Percentiles rank a stretch among this genome's conserved stretches.
Evolutionary conservation across 345 rosid genomes (phyloP).

Genomic region (Boechera divaricarpa): DNA sequence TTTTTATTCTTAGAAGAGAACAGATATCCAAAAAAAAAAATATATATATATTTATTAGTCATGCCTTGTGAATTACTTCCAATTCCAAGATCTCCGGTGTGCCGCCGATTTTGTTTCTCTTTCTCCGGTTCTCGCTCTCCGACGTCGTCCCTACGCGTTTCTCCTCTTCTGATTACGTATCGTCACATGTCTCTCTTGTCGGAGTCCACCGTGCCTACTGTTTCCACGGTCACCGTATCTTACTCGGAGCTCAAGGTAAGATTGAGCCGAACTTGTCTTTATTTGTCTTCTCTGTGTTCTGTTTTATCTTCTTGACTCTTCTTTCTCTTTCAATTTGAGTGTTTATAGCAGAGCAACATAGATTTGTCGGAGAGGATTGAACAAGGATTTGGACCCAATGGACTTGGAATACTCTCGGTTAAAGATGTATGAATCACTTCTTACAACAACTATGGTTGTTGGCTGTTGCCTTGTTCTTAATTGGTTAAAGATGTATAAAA

Average conservation of each 20-base stretch:
- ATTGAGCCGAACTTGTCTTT: background rate
- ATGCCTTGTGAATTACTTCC: conserved; percentile 4
- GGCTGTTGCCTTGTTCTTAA: background rate
- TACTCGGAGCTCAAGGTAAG: conserved; percentile 75
- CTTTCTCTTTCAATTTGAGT: conserved; percentile 8
- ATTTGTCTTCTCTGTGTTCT: conserved; percentile 5
- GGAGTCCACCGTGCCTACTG: conserved; percentile 52
- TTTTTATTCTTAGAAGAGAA: too few species aligned
- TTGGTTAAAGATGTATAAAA: background rate
- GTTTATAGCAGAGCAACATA: conserved; percentile 54
- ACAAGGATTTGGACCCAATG: conserved; percentile 85
- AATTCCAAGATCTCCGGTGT: background rate
- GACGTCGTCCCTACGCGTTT: conserved; percentile 15
- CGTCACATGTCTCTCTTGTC: conserved; percentile 54
- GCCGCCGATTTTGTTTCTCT: background rate
- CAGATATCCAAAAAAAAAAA: too few species aligned
- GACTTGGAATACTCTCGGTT: conserved; percentile 81
- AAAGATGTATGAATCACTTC: conserved; percentile 52
- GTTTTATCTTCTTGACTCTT: conserved; percentile 16
- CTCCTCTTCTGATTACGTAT: conserved; percentile 37
- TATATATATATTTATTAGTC: too few species aligned
- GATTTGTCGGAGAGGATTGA: conserved; percentile 77
- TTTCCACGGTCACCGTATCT: conserved; percentile 70
- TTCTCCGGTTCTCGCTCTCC: conserved; percentile 33
- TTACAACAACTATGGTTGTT: background rate